Evolutionary conservation across 345 rosid genomes (phyloP), one percentile per base, ranked within the genome.

Genomic region (Raphanus raphanistrum): DNA sequence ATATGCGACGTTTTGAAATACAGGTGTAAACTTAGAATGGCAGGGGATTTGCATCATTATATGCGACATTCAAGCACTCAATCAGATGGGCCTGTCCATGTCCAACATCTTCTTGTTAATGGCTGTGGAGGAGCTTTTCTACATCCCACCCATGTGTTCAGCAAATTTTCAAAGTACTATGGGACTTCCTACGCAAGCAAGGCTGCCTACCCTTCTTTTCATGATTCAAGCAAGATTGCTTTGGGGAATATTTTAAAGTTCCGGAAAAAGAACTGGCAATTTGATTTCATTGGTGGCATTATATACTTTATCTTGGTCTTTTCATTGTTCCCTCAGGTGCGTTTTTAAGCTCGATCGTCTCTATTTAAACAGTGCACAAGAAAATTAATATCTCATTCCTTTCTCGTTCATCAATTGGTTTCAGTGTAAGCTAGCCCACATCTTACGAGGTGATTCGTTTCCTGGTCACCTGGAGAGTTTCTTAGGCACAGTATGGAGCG

Each of bases 161-260:
- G 89, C 66, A 85, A 86, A 68, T 95, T 95, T 78, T 87, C 87
- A 6, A 84, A 84, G 73, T 82, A 78, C 55, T 85, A 82, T 77
- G 94, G 93, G 68, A 71, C 89, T 13, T 69, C 87, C 17, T 95
- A 92, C 25, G 97, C 88, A 79, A 85, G 84, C 85, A 92, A 89
- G 84, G 88, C 90, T 69, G 91, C 97, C 54, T 95, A 92, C 85
- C 99, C 99, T 45, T 88, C 98, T 64, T 82, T 91, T 83, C 90
- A 95, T 82, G 99, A 95, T 87, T 95, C 99, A 73, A 90, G 96
- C 94, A 85, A 94, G 99, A 95, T 92, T 84, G 99, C 99, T 66
- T 68, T 95, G 86, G 99, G 99, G 81, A 95, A 95, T 83, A 95
- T 95, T 82, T 85, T 95, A 90, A 95, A 95, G 88, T 95, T 95